phyloP scores from a whole-genome alignment of 2,329 filamentous ascomycete species.

The Neonectria punicea region DNA sequence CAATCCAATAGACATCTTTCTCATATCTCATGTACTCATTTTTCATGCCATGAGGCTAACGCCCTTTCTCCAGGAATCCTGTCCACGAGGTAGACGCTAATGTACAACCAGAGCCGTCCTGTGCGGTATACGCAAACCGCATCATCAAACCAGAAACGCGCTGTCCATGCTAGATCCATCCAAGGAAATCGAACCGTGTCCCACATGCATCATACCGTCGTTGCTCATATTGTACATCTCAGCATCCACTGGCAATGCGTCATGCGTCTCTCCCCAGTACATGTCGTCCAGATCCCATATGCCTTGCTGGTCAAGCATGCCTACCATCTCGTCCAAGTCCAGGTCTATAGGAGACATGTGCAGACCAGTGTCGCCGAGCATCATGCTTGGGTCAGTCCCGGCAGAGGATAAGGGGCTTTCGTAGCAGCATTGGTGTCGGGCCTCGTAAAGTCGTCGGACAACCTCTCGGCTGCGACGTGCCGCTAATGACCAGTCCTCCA shows the following conservation, averaged over 20 bases:
- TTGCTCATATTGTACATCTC: constrained; percentile 24
- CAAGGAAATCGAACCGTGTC: constrained; percentile 19
- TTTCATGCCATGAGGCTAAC: neutral
- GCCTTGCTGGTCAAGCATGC: constrained; percentile 63
- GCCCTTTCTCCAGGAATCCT: neutral
- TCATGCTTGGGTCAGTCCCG: constrained; percentile 58
- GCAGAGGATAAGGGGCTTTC: constrained; percentile 59
- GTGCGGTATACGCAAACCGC: neutral
- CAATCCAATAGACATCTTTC: too few species aligned
- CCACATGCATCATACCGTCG: constrained; percentile 20
- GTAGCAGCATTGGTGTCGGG: constrained; percentile 44
- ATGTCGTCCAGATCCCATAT: constrained; percentile 65
- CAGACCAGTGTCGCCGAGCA: constrained; percentile 56
- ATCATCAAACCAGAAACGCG: constrained; percentile 19
- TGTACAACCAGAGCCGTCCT: neutral
- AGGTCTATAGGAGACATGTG: constrained; percentile 64
- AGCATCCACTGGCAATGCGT: constrained; percentile 13
- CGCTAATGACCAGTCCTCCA: constrained; percentile 73
- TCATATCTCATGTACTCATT: constrained; percentile 7
- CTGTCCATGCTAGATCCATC: constrained; percentile 17
- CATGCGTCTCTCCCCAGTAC: constrained; percentile 22
- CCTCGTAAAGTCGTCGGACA: constrained; percentile 72
- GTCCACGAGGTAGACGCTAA: neutral
- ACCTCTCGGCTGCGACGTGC: constrained; percentile 72
- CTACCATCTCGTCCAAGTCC: constrained; percentile 63